Percentiles rank a stretch among this genome's conserved stretches.
Evolutionary conservation across 768 basidiomycete species (phyloP).

Genomic region (Auricularia sp.): DNA sequence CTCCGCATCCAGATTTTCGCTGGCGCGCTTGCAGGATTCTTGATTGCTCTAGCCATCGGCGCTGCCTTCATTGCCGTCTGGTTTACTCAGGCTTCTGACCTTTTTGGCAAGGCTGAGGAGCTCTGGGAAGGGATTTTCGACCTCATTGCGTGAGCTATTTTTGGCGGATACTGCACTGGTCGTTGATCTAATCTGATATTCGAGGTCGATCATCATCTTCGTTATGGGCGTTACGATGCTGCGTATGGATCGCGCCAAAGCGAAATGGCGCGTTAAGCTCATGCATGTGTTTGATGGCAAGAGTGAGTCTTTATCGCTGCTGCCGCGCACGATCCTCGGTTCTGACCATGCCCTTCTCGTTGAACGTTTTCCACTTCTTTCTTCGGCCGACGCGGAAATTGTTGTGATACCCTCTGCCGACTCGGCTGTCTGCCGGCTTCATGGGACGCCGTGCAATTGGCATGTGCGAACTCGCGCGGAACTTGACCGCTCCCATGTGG

Average conservation of each 20-base stretch:
- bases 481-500: not conserved
- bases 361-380: not conserved
- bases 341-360: not conserved
- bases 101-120: constrained; percentile 77
- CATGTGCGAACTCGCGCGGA: not conserved
- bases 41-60: constrained; percentile 73
- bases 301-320: constrained; percentile 25
- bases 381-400: not conserved
- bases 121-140: constrained; percentile 85
- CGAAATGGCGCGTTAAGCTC: constrained; percentile 63
- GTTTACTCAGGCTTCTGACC: constrained; percentile 80
- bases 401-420: not conserved
- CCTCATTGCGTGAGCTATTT: constrained; percentile 38
- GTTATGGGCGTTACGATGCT: constrained; percentile 92
- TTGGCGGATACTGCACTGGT: constrained; percentile 8
- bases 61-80: constrained; percentile 90
- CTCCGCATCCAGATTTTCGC: constrained; percentile 69
- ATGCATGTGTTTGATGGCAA: constrained; percentile 24
- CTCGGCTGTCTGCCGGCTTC: not conserved
- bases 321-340: not conserved
- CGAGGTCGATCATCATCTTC: constrained; percentile 65
- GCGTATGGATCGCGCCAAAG: constrained; percentile 85
- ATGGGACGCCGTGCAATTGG: not conserved
- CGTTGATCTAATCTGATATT: not conserved
- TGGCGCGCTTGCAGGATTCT: constrained; percentile 66